Conservation (phyloP, 1,139 yeast genomes). For the Saccharomyces hybrid region DNA sequence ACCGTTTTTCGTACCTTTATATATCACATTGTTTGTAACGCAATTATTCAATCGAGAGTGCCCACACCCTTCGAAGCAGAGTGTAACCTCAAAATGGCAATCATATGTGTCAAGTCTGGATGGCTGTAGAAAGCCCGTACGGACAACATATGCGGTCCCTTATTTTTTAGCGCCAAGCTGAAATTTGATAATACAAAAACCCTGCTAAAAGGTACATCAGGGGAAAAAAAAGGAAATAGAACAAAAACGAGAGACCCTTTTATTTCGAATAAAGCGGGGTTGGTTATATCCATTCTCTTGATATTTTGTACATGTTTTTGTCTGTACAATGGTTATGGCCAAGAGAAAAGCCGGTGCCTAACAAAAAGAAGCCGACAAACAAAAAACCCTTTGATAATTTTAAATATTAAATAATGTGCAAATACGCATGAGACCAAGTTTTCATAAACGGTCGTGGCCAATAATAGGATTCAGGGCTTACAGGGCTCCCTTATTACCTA, state of each 20-base stretch:
- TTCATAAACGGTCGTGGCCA: not conserved
- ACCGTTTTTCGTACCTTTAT: not conserved
- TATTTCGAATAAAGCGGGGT: not conserved
- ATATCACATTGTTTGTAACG: not conserved
- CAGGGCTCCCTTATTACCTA: not conserved
- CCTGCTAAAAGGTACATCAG: not conserved
- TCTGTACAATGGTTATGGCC: not conserved
- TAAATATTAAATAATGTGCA: not conserved
- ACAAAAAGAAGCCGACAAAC: not conserved
- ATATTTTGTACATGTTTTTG: not conserved
- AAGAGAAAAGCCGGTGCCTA: not conserved
- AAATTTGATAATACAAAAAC: not conserved
- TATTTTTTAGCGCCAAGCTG: not conserved
- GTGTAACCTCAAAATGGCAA: not conserved
- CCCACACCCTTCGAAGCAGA: not conserved
- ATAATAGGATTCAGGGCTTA: not conserved
- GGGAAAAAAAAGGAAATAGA: not conserved
- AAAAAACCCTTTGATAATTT: not conserved
- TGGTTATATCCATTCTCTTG: not conserved
- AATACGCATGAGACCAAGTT: not conserved
- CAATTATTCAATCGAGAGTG: not conserved
- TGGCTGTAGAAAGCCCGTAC: not conserved
- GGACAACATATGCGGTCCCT: not conserved
- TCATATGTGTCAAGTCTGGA: not conserved
- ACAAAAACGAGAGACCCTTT: not conserved